Conservation (phyloP, 2,329 filamentous ascomycete species). For the Penicillium sp. region DNA sequence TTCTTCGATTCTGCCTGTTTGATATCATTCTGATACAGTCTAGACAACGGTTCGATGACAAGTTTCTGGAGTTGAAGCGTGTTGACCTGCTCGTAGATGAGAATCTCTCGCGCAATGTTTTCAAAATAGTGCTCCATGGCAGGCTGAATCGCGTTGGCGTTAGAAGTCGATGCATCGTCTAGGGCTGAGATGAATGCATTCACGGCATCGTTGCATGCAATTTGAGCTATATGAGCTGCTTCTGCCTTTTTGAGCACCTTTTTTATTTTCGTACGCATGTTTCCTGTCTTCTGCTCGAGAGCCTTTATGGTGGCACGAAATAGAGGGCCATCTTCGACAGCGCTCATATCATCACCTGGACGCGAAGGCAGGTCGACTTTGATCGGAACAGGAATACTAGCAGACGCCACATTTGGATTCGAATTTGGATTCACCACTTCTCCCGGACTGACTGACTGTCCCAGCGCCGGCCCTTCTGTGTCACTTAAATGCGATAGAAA, state of each 20-base stretch:
- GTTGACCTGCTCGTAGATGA: constrained; percentile 82
- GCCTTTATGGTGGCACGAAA: constrained; percentile 97
- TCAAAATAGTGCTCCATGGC: constrained; percentile 98
- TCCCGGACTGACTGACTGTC: constrained; percentile 26
- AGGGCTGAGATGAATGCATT: constrained; percentile 78
- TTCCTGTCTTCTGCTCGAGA: constrained; percentile 91
- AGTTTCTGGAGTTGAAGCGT: constrained; percentile 80
- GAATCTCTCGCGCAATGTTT: constrained; percentile 87
- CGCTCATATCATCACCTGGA: constrained; percentile 77
- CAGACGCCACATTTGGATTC: constrained; percentile 19
- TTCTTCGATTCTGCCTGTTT: constrained; percentile 97
- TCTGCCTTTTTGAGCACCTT: constrained; percentile 94
- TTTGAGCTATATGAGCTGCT: constrained; percentile 73
- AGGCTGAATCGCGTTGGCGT: constrained; percentile 94
- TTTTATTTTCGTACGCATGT: constrained; percentile 92
- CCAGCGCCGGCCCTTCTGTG: constrained; percentile 49
- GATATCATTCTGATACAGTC: constrained; percentile 91
- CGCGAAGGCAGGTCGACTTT: constrained; percentile 86
- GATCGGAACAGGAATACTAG: constrained; percentile 45
- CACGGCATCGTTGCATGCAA: constrained; percentile 80
- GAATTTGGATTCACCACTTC: constrained; percentile 25
- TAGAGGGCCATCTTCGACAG: constrained; percentile 86
- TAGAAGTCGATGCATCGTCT: constrained; percentile 81
- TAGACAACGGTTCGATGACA: constrained; percentile 89
- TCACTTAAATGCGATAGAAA: constrained; percentile 77